A percentile compares a stretch with the other conserved stretches of the same genome.
Evolutionary conservation across 2,329 filamentous ascomycete genomes (phyloP).

Genomic region (Dothiorella sarmentorum): DNA sequence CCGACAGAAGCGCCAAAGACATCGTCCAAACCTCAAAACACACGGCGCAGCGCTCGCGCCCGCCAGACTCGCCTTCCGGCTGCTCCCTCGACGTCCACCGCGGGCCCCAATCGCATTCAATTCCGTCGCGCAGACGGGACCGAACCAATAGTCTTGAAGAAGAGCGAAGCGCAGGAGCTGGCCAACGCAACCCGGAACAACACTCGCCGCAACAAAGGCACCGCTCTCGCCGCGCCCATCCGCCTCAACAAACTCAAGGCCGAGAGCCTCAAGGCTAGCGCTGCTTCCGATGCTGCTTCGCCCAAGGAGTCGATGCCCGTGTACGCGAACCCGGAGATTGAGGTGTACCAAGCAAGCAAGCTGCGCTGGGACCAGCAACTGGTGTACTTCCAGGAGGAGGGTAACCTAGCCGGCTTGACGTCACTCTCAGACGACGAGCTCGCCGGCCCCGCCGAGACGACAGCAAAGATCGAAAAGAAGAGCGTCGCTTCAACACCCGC

Average conservation of each 20-base stretch:
- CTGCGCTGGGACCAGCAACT: slow-evolving; percentile 48
- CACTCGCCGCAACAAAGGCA: slow-evolving; percentile 51
- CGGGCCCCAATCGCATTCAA: slow-evolving; percentile 41
- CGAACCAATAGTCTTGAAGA: slow-evolving; percentile 45
- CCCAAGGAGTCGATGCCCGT: neutral
- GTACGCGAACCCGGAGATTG: slow-evolving; percentile 4
- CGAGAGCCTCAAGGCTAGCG: slow-evolving; percentile 24
- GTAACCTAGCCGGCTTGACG: neutral
- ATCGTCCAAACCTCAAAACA: slow-evolving; percentile 18
- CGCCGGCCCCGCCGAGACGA: slow-evolving; percentile 19
- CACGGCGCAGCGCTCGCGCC: slow-evolving; percentile 34
- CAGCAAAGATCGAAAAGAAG: slow-evolving; percentile 27
- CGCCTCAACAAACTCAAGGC: slow-evolving; percentile 42
- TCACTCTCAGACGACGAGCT: slow-evolving; percentile 9
- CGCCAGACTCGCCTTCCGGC: slow-evolving; percentile 36
- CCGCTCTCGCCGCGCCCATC: slow-evolving; percentile 41
- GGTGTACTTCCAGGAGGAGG: slow-evolving; percentile 43
- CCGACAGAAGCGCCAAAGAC: slow-evolving; percentile 21
- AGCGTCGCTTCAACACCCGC: slow-evolving; percentile 28
- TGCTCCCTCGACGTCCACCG: slow-evolving; percentile 27
- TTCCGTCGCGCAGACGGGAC: slow-evolving; percentile 42
- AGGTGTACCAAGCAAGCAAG: slow-evolving; percentile 12
- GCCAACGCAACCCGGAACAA: slow-evolving; percentile 45
- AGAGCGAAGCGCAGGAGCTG: slow-evolving; percentile 48
- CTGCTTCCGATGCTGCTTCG: neutral